Conservation (phyloP, 176 grass and related monocot genomes). For the Zoysia japonica region DNA sequence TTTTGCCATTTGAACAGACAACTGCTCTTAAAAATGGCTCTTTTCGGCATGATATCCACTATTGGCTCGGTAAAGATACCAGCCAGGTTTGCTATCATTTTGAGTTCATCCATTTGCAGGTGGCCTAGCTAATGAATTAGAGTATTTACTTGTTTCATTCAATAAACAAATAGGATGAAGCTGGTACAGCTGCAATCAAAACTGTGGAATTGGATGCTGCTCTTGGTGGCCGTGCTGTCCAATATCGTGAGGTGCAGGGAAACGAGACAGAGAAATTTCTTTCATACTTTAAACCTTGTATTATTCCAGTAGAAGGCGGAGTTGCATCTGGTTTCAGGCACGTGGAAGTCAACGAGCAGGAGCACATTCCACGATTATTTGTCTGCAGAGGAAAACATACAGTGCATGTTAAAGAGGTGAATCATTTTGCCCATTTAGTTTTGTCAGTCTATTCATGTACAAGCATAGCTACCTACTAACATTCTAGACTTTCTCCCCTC, state of each 20-base stretch:
- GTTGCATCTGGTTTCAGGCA: conserved; percentile 85
- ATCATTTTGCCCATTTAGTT: conserved; percentile 17
- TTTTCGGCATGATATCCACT: conserved; percentile 87
- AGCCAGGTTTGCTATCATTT: conserved; percentile 67
- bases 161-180: conserved; percentile 78
- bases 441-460: conserved; percentile 21
- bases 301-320: conserved; percentile 92
- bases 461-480: conserved; percentile 12
- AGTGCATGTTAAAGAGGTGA: conserved; percentile 97
- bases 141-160: conserved; percentile 34
- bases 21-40: conserved; percentile 87
- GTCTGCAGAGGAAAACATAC: conserved; percentile 98
- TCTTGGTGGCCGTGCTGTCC: conserved; percentile 90
- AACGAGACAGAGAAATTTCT: conserved; percentile 98
- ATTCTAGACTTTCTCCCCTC: background rate
- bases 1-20: conserved; percentile 58
- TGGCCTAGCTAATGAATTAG: conserved; percentile 15
- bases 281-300: conserved; percentile 99
- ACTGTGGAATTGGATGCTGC: conserved; percentile 94
- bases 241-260: conserved; percentile 96
- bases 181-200: conserved; percentile 92
- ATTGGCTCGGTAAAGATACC: conserved; percentile 99
- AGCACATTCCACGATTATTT: conserved; percentile 78
- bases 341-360: conserved; percentile 65
- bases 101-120: conserved; percentile 17